A percentile compares a stretch with the other conserved stretches of the same genome.
Evolutionary conservation across 495 filamentous ascomycete genomes (phyloP).

Genomic region (Xylaria intraflava): DNA sequence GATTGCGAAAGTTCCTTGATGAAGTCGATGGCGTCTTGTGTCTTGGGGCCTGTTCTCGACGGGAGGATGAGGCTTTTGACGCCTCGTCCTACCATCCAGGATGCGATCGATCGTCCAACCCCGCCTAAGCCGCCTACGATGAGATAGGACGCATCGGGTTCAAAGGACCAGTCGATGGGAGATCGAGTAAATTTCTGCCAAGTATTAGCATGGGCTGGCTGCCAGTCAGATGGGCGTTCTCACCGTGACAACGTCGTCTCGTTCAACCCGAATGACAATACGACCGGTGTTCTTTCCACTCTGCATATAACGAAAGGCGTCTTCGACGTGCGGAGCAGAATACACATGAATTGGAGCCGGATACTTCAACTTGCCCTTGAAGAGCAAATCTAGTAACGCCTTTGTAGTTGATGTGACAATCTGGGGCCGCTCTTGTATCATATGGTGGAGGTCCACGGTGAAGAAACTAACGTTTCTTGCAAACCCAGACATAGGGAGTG

Average conservation of each 20-base stretch:
- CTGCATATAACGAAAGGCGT: constrained; percentile 49
- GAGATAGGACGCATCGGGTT: constrained; percentile 43
- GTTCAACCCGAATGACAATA: constrained; percentile 34
- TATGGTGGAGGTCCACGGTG: constrained; percentile 30
- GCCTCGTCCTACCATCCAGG: constrained; percentile 48
- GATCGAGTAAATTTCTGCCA: no score
- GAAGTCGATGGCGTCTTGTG: constrained; percentile 13
- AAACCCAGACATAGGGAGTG: constrained; percentile 33
- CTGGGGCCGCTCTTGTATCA: background rate
- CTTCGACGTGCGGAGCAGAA: constrained; percentile 34
- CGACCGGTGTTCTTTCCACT: constrained; percentile 46
- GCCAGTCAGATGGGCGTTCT: no score
- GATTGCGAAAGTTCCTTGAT: constrained; percentile 17
- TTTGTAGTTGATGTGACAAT: no score
- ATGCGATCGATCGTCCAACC: constrained; percentile 48
- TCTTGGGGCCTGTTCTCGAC: constrained; percentile 40
- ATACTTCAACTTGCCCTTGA: constrained; percentile 12
- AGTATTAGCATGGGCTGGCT: no score
- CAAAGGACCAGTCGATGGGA: constrained; percentile 26
- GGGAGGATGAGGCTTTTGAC: constrained; percentile 48
- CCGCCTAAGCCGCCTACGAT: constrained; percentile 53
- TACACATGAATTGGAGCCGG: constrained; percentile 32
- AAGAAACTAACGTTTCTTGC: constrained; percentile 31
- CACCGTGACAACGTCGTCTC: constrained; percentile 26
- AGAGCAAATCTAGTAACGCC: constrained; percentile 19